These are phyloP conservation scores for Trypanosoma cruzi DNA, from an alignment of 208 protist species.

Conservation along the genomic window DNA sequence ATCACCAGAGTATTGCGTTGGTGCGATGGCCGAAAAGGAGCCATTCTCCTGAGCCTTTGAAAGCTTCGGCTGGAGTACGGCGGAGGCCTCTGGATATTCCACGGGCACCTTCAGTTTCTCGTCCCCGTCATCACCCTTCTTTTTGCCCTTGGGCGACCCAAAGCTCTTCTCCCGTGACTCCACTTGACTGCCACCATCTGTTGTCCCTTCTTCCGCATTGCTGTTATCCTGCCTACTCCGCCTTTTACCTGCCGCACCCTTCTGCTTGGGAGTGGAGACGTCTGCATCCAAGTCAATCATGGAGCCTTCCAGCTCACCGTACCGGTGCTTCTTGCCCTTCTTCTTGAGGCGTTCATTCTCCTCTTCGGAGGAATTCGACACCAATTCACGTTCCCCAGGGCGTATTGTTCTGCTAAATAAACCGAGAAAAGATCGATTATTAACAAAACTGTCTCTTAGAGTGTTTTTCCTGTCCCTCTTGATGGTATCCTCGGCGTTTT, in stretches of 20 bases:
- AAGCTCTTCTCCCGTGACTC: not conserved
- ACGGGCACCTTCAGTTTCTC: not conserved
- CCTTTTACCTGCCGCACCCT: too few relatives aligned
- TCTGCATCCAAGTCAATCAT: not conserved
- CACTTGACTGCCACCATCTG: not conserved
- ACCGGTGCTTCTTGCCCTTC: not conserved
- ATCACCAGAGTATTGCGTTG: constrained; percentile 3
- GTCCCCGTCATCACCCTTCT: not conserved
- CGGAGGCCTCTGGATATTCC: not conserved
- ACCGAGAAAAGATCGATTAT: constrained; percentile 7
- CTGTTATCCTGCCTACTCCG: not conserved
- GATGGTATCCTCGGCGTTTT: constrained; percentile 2
- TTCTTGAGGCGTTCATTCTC: constrained; percentile 10
- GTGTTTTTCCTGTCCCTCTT: constrained; percentile 16
- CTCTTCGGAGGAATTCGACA: not conserved
- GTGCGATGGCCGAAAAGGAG: not conserved
- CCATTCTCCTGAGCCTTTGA: not conserved
- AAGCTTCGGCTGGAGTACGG: not conserved
- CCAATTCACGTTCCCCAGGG: not conserved
- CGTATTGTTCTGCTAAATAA: not conserved
- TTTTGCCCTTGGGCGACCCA: too few relatives aligned
- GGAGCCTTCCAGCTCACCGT: not conserved
- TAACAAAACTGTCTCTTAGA: not conserved
- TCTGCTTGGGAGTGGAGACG: not conserved
- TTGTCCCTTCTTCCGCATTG: not conserved